These are phyloP conservation scores for Aspergillus hancockii DNA, from an alignment of 495 filamentous ascomycete genomes.

Conservation along the genomic window DNA sequence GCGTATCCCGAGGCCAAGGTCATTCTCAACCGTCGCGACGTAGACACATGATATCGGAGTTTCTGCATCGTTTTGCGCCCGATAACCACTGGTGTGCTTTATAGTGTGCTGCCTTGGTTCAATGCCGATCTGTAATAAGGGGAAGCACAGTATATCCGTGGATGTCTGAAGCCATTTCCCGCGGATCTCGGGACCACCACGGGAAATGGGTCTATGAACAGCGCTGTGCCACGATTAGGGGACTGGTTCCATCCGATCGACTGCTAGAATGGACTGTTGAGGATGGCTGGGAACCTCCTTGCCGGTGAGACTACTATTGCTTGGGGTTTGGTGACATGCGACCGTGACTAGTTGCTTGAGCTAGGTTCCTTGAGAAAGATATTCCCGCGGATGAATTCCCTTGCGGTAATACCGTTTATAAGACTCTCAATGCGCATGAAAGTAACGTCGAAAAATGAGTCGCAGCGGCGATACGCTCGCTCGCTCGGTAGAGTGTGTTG, in stretches of 20 bases:
- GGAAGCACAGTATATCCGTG: conserved; percentile 1
- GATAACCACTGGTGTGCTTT: conserved; percentile 1
- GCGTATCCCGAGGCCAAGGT: conserved; percentile 51
- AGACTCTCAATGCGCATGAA: not conserved
- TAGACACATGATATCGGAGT: conserved; percentile 37
- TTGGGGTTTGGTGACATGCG: not conserved
- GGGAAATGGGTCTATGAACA: conserved; percentile 33
- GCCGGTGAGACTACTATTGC: conserved; percentile 34
- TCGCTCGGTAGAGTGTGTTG: not conserved
- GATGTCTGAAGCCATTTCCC: not conserved
- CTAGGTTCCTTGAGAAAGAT: conserved; percentile 29
- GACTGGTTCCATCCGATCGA: conserved; percentile 38
- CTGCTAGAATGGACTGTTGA: conserved; percentile 56
- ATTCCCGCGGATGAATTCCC: conserved; percentile 6
- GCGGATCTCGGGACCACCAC: conserved; percentile 5
- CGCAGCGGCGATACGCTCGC: not conserved
- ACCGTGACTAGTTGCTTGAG: not conserved
- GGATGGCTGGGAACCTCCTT: conserved; percentile 59
- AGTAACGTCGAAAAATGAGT: not conserved
- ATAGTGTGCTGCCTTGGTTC: conserved; percentile 16
- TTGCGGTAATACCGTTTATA: not conserved
- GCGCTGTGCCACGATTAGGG: conserved; percentile 24
- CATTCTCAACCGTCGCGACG: conserved; percentile 42
- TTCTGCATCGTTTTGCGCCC: not conserved
- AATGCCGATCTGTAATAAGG: conserved; percentile 24